These are phyloP conservation scores for Aspergillus sclerotioniger DNA, from an alignment of 495 filamentous ascomycete genomes.

Conservation along the genomic window DNA sequence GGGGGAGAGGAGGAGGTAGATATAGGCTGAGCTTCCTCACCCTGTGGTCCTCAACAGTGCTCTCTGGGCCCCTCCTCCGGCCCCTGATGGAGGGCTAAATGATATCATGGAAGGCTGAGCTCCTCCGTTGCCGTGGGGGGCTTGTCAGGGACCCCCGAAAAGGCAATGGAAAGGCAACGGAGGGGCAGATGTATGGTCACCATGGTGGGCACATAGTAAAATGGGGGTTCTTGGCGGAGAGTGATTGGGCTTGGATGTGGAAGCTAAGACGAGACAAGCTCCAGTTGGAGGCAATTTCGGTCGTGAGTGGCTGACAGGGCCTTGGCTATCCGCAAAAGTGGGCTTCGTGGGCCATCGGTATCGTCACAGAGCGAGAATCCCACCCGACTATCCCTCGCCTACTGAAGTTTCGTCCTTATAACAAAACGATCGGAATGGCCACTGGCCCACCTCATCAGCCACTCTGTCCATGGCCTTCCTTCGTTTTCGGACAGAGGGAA, in stretches of 20 bases:
- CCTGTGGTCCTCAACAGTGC: neutral
- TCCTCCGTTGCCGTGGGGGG: neutral
- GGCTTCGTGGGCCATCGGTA: neutral
- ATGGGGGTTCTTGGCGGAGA: neutral
- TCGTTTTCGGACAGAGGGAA: too few relatives aligned
- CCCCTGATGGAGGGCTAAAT: neutral
- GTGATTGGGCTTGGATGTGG: neutral
- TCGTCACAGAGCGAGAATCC: too few relatives aligned
- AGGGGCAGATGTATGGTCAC: neutral
- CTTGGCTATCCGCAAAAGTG: neutral
- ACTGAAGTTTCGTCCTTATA: too few relatives aligned
- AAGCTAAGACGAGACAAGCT: slow-evolving; percentile 8
- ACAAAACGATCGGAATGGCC: too few relatives aligned
- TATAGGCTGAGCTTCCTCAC: neutral
- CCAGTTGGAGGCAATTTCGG: neutral
- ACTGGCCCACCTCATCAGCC: too few relatives aligned
- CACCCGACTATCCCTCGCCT: too few relatives aligned
- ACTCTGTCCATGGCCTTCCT: too few relatives aligned
- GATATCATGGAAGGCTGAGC: slow-evolving; percentile 6
- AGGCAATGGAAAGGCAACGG: neutral
- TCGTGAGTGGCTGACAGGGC: neutral
- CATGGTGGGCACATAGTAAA: too few relatives aligned
- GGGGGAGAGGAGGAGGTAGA: neutral
- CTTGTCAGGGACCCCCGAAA: neutral
- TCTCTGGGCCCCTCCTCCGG: neutral